Percentiles rank a stretch among this genome's conserved stretches.
These are phyloP conservation scores for Pyricularia grisea DNA, from an alignment of 2,329 filamentous ascomycete species.

Conservation along the genomic window DNA sequence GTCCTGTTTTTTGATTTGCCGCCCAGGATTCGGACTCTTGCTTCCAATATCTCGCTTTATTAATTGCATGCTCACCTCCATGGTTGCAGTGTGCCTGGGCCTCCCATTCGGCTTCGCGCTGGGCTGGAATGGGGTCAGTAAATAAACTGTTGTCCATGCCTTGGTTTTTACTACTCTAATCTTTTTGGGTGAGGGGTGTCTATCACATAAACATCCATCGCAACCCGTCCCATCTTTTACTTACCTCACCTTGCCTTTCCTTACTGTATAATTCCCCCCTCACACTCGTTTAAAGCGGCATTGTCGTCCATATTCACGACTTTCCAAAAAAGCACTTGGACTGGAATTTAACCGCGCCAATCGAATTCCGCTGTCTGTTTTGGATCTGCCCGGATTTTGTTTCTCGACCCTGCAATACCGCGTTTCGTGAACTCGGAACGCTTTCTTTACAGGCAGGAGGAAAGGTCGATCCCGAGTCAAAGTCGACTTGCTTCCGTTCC, in stretches of 20 bases:
- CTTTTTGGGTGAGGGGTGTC: background rate
- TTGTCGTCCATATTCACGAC: constrained; percentile 7
- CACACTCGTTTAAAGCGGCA: constrained; percentile 2
- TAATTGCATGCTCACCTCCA: background rate
- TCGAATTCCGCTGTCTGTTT: background rate
- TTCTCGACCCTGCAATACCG: too few relatives aligned
- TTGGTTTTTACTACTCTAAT: background rate
- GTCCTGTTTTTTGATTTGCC: too few relatives aligned
- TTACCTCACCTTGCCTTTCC: too few relatives aligned
- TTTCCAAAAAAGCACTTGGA: background rate
- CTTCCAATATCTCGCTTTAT: background rate
- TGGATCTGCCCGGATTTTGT: too few relatives aligned
- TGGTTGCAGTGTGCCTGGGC: background rate
- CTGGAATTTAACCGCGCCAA: background rate
- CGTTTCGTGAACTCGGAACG: too few relatives aligned
- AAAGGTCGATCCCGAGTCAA: too few relatives aligned
- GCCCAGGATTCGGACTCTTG: background rate
- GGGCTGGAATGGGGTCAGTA: background rate
- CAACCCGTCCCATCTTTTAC: background rate
- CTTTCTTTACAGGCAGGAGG: too few relatives aligned
- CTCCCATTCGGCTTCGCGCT: background rate
- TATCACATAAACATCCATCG: background rate
- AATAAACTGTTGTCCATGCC: background rate
- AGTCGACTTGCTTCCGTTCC: too few relatives aligned
- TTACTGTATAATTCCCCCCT: background rate